phyloP scores from a whole-genome alignment of 2,329 filamentous ascomycete species.

The Daldinia sp. region DNA sequence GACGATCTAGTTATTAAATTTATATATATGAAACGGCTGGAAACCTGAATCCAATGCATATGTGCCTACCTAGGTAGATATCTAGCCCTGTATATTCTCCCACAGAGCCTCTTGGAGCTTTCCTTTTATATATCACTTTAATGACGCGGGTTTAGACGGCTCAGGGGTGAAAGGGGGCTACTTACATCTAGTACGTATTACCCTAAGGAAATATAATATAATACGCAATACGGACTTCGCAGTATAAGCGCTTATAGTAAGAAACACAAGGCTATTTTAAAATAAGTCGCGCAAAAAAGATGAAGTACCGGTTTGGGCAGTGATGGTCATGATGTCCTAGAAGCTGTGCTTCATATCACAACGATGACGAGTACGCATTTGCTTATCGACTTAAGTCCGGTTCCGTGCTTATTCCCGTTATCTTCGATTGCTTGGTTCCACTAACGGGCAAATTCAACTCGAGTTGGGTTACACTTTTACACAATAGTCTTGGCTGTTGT shows the following conservation, averaged over 20 bases:
- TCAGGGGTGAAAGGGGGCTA: background rate
- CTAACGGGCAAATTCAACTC: background rate
- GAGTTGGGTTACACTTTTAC: background rate
- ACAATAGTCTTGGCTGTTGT: background rate
- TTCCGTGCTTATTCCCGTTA: background rate
- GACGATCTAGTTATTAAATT: background rate
- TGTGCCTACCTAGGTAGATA: too few relatives aligned
- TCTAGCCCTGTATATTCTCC: background rate
- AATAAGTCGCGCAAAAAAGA: background rate
- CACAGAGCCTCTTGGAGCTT: too few relatives aligned
- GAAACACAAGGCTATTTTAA: background rate
- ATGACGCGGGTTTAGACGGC: background rate
- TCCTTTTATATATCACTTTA: background rate
- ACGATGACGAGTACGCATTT: background rate
- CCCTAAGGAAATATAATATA: background rate
- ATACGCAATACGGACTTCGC: background rate
- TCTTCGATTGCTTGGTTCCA: background rate
- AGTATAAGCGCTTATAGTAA: background rate
- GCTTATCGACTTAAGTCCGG: slow-evolving; percentile 3
- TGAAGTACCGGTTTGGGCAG: background rate
- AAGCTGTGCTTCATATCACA: background rate
- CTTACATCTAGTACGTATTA: background rate
- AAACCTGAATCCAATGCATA: background rate
- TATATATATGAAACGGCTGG: background rate
- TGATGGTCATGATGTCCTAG: background rate